Conservation (phyloP, 345 rosid genomes). For the Gossypium arboreum region DNA sequence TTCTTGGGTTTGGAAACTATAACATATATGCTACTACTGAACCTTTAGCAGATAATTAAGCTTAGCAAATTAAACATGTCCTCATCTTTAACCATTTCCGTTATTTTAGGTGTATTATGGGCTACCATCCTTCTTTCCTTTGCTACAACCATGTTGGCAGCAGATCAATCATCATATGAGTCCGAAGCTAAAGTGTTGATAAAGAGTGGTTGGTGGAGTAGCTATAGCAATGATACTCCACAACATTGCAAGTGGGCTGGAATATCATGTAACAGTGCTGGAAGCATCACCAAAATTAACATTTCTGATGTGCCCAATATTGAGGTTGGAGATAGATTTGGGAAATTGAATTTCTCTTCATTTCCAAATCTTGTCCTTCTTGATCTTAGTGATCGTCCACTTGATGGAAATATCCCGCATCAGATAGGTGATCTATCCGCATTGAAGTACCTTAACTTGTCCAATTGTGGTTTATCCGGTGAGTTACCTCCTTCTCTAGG, state of each 20-base stretch:
- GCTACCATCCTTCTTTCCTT: not conserved
- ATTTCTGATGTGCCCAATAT: not conserved
- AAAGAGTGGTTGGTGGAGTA: slow-evolving; percentile 3
- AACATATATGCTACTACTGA: not conserved
- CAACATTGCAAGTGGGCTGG: not conserved
- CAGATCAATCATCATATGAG: not conserved
- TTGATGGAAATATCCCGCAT: no score
- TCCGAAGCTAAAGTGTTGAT: not conserved
- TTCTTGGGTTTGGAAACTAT: no score
- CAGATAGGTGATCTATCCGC: no score
- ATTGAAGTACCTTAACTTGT: no score
- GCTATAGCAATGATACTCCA: not conserved
- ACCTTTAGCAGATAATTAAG: not conserved
- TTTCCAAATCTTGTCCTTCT: no score
- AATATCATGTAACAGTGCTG: not conserved
- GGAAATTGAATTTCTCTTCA: no score
- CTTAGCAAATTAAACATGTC: not conserved
- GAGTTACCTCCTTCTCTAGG: no score
- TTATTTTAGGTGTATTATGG: not conserved
- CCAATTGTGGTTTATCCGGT: no score
- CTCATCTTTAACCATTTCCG: not conserved
- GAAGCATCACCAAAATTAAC: not conserved
- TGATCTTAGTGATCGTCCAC: no score
- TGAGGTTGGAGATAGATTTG: no score
- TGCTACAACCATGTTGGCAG: not conserved